Evolutionary conservation across 2,329 filamentous ascomycete genomes (phyloP), one percentile per base, ranked within the genome.

Genomic region (Aureobasidium sp.): DNA sequence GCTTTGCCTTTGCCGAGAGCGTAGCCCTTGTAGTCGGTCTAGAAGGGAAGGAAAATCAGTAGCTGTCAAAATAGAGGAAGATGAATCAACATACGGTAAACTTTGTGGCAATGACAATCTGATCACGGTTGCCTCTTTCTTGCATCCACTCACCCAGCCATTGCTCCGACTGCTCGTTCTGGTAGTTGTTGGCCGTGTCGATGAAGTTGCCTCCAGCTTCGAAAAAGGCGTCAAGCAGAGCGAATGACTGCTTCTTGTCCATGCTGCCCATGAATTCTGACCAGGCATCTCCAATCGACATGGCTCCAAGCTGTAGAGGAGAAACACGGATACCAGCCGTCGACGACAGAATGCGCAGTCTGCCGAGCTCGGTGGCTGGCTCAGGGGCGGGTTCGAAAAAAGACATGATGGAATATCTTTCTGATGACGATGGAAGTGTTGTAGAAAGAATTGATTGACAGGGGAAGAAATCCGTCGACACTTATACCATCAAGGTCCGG

Each of bases 31-130:
- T 74, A 75, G 27, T 69, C 70, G 23, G 74, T 69, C 7, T 61
- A 15, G n/a, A 50, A 20, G 11, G 20, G 3, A 20, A 18, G 20
- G 3, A 13, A 16, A 20, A 31, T 60, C 56, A 60, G 56, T 27
- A 48, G 18, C 20, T 15, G 10, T 50, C 20, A 8, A 15, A 4
- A 20, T 25, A 25, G 23, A 20, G 38, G 29, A n/a, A n/a, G 11
- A 29, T 40, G 6, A 13, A 3, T 36, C 4, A 23, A 50, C 58
- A 5, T 13, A 61, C 36, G 1, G 83, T 82, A 74, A 81, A 88
- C 71, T 88, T 88, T 23, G 86, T 88, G 0, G 86, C 84, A 25
- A 89, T 70, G 38, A 88, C 82, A 54, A 88, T 82, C 69, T 86
- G 73, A 69, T 86, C 82, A 11, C 84, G 81, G 51, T 78, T 78